phyloP scores from a whole-genome alignment of 202 grass and related monocot species.

The Zizania palustris region DNA sequence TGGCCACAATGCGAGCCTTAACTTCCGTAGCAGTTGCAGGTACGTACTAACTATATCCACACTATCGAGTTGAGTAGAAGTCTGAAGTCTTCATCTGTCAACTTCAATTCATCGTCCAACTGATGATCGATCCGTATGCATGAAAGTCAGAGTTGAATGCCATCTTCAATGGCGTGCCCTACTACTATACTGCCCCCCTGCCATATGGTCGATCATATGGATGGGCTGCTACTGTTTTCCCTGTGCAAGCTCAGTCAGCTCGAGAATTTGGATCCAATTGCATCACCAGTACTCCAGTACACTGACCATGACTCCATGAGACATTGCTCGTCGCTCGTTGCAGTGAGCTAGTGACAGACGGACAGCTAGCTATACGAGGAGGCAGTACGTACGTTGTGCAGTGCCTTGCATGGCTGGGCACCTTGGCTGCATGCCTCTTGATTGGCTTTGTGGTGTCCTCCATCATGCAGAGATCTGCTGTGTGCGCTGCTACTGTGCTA shows the following conservation, averaged over 20 bases:
- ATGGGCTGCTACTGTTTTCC: not conserved
- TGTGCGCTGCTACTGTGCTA: not conserved
- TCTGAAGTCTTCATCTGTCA: not conserved
- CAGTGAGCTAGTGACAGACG: no score
- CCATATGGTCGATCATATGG: no score
- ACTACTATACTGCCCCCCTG: no score
- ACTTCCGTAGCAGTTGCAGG: conserved; percentile 29
- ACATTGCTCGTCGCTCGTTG: no score
- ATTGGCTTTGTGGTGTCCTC: conserved; percentile 4
- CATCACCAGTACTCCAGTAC: not conserved
- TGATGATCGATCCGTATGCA: not conserved
- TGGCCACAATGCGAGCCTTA: conserved; percentile 31
- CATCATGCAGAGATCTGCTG: conserved; percentile 3
- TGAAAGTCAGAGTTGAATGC: conserved; percentile 23
- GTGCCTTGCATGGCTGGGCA: no score
- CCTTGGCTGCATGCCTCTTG: no score
- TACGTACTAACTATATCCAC: conserved; percentile 26
- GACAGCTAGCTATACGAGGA: no score
- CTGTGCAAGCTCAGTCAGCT: not conserved
- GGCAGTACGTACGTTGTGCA: not conserved
- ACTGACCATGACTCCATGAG: no score
- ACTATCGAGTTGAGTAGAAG: conserved; percentile 1
- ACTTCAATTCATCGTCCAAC: not conserved
- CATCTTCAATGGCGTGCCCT: not conserved
- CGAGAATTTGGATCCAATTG: not conserved